Base-by-base conservation (phyloP, 306 rosid genomes). In the Pterocarpus santalinus region DNA sequence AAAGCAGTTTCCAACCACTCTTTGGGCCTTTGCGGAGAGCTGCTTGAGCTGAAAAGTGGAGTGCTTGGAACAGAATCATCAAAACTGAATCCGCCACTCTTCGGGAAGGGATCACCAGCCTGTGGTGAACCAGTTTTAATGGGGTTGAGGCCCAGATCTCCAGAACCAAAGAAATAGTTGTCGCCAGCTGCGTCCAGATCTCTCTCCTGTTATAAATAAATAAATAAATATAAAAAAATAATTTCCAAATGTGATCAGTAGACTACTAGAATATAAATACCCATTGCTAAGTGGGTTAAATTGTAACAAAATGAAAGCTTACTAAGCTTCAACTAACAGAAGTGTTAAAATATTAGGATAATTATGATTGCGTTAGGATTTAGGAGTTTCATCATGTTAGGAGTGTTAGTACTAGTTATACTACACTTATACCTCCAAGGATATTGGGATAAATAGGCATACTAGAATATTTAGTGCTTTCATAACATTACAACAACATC, bases 21-120 rank as follows among this genome's bases (percentile, higher is more conserved):
- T 41, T 81, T 90, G 80, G 86, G 89, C 73, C 69, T 86, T 41
- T 87, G 88, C 0, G 97, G 94, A 32, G 98, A 92, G 75, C 72
- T 87, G 65, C 93, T 86, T 55, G 91, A 87, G 83, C 83, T 91
- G 91, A 83, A 87, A 69, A 93, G 93, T 28, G 98, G 99, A 7
- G 99, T 94, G 89, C 91, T 96, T 12, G 97, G 99, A 85, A 94
- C 98, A 41, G 98, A 96, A 76, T 96, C 97, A 5, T 96, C 99
- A 67, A 96, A 96, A 71, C 79, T 78, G 82, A 96, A 94, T 16
- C 89, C 72, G 33, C 87, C 89, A 82, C 82, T 88, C 92, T 86
- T 94, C 80, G 76, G 97, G 81, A 86, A 83, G 61, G 72, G 34
- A 70, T 88, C 84, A 51, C 88, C 79, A 15, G 79, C 86, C 65